These are phyloP conservation scores for Scenedesmus sp. DNA, from an alignment of 163 green algal genomes.

Conservation along the genomic window DNA sequence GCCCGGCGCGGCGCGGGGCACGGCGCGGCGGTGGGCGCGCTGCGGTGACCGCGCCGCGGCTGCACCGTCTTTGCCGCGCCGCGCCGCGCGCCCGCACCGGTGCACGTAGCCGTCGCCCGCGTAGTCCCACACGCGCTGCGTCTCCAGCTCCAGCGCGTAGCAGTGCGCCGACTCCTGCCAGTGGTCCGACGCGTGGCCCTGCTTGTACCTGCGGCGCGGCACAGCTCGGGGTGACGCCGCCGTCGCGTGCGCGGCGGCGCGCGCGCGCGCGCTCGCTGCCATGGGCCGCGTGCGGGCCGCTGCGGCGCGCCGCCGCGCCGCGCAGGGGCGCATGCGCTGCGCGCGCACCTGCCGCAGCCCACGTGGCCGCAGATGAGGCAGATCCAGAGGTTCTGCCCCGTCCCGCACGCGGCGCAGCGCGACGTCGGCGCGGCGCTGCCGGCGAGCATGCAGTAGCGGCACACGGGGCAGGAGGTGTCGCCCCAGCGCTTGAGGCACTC, in stretches of 20 bases:
- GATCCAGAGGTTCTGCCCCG: conserved; percentile 92
- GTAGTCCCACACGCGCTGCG: conserved; percentile 97
- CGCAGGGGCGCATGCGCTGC: no score
- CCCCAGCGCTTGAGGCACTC: conserved; percentile 95
- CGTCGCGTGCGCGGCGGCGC: no score
- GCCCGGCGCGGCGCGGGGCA: no score
- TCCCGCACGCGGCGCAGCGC: conserved; percentile 79
- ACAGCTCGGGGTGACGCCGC: not conserved
- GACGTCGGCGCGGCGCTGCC: conserved; percentile 45
- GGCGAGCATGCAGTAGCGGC: conserved; percentile 84
- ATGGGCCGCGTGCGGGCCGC: no score
- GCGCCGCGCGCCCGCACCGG: no score
- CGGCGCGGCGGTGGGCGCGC: no score
- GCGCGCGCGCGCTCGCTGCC: no score
- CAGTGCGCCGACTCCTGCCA: conserved; percentile 87
- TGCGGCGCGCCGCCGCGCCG: no score
- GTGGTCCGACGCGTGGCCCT: conserved; percentile 87
- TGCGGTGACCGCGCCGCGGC: no score
- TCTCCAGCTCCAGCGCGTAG: conserved; percentile 96
- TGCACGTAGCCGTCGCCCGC: conserved; percentile 97
- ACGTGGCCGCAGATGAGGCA: conserved; percentile 99
- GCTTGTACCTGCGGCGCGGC: conserved; percentile 58
- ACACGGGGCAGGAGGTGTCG: conserved; percentile 96
- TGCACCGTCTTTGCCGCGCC: no score
- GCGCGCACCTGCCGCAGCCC: conserved; percentile 88